Evolutionary conservation across 345 rosid species (phyloP), one percentile per base, ranked within the genome.

Genomic region (Iberis pinnata): DNA sequence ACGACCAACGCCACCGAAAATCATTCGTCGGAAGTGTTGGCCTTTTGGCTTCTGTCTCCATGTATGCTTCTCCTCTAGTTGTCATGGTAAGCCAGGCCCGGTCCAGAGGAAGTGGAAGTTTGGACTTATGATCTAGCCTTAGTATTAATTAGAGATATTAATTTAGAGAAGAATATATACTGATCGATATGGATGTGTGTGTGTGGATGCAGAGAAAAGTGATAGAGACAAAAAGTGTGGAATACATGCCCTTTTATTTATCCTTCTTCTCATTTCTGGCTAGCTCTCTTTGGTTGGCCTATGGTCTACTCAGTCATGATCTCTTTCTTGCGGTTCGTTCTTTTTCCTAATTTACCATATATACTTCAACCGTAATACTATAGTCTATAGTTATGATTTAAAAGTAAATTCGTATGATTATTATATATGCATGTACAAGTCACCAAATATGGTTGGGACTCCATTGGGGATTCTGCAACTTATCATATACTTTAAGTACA

Each of bases 201-300:
- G 49, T 29, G 33, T 29, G 33, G 2, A 7, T 70, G 79, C 85
- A 84, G 98, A 86, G 61, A 65, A 70, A 68, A 66, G 96, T 86
- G 64, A 77, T 89, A 27, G 51, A 35, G 62, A 84, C 94, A 9
- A 81, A 76, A 68, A 86, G 96, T 25, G 95, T 80, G 69, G 92
- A 90, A 53, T 86, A 76, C 82, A 90, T 90, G 96, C 95, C 97
- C 0, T 89, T 89, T 73, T 74, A 80, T 68, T 58, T 86, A 58
- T 87, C 96, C 27, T 69, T 90, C 56, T 84, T 79, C 81, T 75
- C 98, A 27, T 82, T 87, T 68, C 43, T 84, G 8, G 70, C 96
- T 33, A 82, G 84, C 56, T 56, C 80, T 12, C 68, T 79, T 18
- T 87, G 96, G 96, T 50, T 82, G 77, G 75, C 79, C 4, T 82